Evolutionary conservation across 441 rosid species (phyloP).

Genomic region (Euphorbia schlechtendalii): DNA sequence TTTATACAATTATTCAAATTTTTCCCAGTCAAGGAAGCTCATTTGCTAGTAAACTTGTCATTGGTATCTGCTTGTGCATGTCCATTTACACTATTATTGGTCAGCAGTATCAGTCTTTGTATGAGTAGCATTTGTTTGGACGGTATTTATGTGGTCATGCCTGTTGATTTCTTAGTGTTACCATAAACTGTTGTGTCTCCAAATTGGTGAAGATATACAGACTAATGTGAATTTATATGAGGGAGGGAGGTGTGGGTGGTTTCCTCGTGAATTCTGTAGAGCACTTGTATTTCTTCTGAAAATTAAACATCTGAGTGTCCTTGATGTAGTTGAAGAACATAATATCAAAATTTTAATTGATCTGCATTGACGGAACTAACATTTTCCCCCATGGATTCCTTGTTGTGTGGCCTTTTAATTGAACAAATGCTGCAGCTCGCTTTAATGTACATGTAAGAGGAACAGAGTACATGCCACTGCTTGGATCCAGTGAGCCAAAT

Average conservation of each 20-base stretch:
- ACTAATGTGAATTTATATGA: not conserved
- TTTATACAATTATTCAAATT: not conserved
- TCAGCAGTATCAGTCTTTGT: not conserved
- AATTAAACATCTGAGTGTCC: not conserved
- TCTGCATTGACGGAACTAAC: not conserved
- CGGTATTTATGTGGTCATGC: not conserved
- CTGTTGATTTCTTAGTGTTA: not conserved
- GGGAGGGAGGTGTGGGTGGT: not conserved
- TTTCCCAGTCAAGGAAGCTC: not conserved
- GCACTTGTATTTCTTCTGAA: not conserved
- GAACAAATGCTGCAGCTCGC: slow-evolving; percentile 77
- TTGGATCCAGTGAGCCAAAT: slow-evolving; percentile 52
- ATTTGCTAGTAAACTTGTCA: not conserved
- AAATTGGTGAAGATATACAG: not conserved
- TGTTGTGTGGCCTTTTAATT: too few species aligned
- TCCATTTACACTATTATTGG: not conserved
- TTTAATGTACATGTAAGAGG: slow-evolving; percentile 80
- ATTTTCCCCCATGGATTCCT: too few species aligned
- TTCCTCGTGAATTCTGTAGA: not conserved
- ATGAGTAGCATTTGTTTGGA: not conserved
- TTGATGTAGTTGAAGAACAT: not conserved
- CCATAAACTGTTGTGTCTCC: not conserved
- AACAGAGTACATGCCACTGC: slow-evolving; percentile 61
- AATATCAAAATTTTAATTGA: not conserved
- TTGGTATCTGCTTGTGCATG: not conserved